phyloP scores from a whole-genome alignment of 164 flowering plant genomes.

The Platanus orientalis region DNA sequence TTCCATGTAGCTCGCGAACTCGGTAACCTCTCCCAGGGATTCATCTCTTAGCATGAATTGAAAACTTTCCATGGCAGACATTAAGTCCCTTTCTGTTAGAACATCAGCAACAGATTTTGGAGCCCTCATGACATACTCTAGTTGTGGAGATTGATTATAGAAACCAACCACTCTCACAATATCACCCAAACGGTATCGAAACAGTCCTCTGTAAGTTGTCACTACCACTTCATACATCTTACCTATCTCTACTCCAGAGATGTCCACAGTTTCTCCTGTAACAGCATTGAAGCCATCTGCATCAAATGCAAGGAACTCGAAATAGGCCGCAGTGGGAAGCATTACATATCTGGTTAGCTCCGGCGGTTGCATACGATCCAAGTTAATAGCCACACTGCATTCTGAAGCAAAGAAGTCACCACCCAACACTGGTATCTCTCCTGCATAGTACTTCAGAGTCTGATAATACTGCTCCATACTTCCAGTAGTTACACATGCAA shows the following conservation, averaged over 20 bases:
- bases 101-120: constrained; percentile 35
- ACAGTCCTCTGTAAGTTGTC: constrained; percentile 48
- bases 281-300: not conserved
- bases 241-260: constrained; percentile 42
- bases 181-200: constrained; percentile 41
- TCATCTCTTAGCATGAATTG: constrained; percentile 13
- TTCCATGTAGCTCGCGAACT: constrained; percentile 31
- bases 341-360: constrained; percentile 31
- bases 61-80: constrained; percentile 31
- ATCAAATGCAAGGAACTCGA: constrained; percentile 49
- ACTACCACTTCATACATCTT: constrained; percentile 47
- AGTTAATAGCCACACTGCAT: constrained; percentile 37
- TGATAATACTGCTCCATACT: constrained; percentile 43
- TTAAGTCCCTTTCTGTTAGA: constrained; percentile 35
- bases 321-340: constrained; percentile 52
- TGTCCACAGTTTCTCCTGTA: constrained; percentile 27
- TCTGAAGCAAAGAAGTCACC: constrained; percentile 52
- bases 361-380: constrained; percentile 39
- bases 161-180: constrained; percentile 44
- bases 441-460: constrained; percentile 37
- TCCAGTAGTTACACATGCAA: constrained; percentile 41
- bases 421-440: constrained; percentile 33
- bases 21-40: constrained; percentile 21
- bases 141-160: constrained; percentile 38
- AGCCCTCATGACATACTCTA: constrained; percentile 43